Percentiles rank a stretch among this genome's conserved stretches.
phyloP scores from a whole-genome alignment of 768 basidiomycete genomes.

The Tylopilus subfusipes region DNA sequence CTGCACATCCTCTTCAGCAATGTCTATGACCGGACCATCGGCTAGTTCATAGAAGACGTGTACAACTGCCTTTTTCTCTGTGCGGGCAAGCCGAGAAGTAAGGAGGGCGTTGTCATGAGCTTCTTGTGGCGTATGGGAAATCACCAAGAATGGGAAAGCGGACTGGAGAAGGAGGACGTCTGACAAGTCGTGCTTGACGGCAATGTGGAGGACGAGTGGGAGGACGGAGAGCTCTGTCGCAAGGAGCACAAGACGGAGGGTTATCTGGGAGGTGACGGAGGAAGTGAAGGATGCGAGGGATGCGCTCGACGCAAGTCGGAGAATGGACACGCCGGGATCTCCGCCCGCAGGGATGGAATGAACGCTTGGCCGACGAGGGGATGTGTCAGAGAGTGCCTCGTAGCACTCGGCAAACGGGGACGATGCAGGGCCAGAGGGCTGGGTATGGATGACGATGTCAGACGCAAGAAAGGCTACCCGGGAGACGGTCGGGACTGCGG shows the following conservation, averaged over 20 bases:
- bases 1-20: slow-evolving; percentile 56
- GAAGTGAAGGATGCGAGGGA: slow-evolving; percentile 62
- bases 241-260: slow-evolving; percentile 62
- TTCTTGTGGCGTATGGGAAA: slow-evolving; percentile 73
- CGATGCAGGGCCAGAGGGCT: slow-evolving; percentile 37
- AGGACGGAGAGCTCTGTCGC: slow-evolving; percentile 62
- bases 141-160: slow-evolving; percentile 76
- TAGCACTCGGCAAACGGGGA: slow-evolving; percentile 39
- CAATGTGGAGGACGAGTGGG: slow-evolving; percentile 72
- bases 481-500: slow-evolving; percentile 44
- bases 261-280: slow-evolving; percentile 45
- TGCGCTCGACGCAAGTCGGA: slow-evolving; percentile 40
- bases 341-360: slow-evolving; percentile 58
- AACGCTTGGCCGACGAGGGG: slow-evolving; percentile 40
- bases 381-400: slow-evolving; percentile 31
- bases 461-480: slow-evolving; percentile 72
- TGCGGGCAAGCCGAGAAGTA: slow-evolving; percentile 72
- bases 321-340: slow-evolving; percentile 57
- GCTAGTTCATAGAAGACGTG: slow-evolving; percentile 68
- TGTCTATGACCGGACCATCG: slow-evolving; percentile 43
- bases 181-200: slow-evolving; percentile 62
- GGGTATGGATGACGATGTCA: slow-evolving; percentile 60
- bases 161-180: slow-evolving; percentile 74
- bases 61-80: slow-evolving; percentile 72
- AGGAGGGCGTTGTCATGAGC: slow-evolving; percentile 90